phyloP scores from a whole-genome alignment of 768 basidiomycete genomes.

The Cyathus striatus region DNA sequence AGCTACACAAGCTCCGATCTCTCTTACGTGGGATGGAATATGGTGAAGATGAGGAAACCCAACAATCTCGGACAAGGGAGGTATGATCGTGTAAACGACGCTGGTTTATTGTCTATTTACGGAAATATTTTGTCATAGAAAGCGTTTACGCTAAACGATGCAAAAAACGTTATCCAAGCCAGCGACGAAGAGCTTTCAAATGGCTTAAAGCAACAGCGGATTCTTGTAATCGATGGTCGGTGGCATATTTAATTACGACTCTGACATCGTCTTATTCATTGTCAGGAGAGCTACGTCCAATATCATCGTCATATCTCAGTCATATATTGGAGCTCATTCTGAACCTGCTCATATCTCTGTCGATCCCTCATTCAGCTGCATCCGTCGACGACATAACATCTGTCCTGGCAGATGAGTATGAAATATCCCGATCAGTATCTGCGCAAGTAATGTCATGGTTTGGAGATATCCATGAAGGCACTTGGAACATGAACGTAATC shows the following conservation, averaged over 20 bases:
- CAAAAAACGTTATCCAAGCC: constrained; percentile 67
- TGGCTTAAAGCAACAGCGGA: constrained; percentile 62
- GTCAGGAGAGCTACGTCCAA: constrained; percentile 67
- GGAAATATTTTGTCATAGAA: constrained; percentile 2
- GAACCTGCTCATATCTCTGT: constrained; percentile 63
- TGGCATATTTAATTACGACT: neutral
- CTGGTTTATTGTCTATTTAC: neutral
- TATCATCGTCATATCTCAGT: constrained; percentile 61
- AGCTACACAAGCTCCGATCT: constrained; percentile 56
- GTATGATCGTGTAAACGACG: constrained; percentile 6
- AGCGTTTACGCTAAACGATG: constrained; percentile 54
- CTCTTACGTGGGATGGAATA: constrained; percentile 66
- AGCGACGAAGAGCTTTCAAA: constrained; percentile 68
- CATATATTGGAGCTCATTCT: constrained; percentile 73
- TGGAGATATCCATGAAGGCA: constrained; percentile 48
- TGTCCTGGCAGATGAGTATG: constrained; percentile 68
- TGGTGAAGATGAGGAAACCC: constrained; percentile 56
- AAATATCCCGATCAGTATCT: constrained; percentile 55
- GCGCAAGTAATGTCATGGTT: constrained; percentile 82
- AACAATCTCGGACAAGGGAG: neutral
- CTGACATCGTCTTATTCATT: neutral
- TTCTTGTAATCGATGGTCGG: constrained; percentile 70
- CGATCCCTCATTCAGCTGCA: constrained; percentile 45
- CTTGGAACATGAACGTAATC: constrained; percentile 64
- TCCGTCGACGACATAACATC: constrained; percentile 55